A percentile compares a stretch with the other conserved stretches of the same genome.
phyloP scores from a whole-genome alignment of 371 early-diverging fungal genomes.

The Dinochytrium kinnereticum region DNA sequence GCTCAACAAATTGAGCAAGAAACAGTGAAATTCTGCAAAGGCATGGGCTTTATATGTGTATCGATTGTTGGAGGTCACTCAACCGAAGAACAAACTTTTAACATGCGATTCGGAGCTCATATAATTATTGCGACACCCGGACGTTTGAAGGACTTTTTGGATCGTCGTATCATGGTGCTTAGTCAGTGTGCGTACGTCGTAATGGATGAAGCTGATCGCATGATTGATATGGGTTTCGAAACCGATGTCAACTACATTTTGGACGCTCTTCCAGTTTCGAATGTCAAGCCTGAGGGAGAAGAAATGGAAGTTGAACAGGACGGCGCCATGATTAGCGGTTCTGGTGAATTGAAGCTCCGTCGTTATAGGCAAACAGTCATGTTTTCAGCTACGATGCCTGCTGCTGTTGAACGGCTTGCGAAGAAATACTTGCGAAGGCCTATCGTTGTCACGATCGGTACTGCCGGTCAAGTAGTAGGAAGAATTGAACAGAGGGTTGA shows the following conservation, averaged over 20 bases:
- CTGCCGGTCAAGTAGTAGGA: conserved; percentile 95
- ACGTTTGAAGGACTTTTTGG: conserved; percentile 73
- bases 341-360: conserved; percentile 8
- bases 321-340: conserved; percentile 22
- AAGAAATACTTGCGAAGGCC: conserved; percentile 90
- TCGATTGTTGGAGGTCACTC: conserved; percentile 94
- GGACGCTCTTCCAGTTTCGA: conserved; percentile 88
- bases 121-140: conserved; percentile 99
- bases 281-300: conserved; percentile 82
- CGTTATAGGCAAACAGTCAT: conserved; percentile 95
- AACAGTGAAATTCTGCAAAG: conserved; percentile 81
- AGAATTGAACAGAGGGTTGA: conserved; percentile 95
- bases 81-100: conserved; percentile 83
- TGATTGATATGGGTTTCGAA: conserved; percentile 98
- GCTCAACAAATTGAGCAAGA: conserved; percentile 96
- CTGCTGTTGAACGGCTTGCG: conserved; percentile 93
- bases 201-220: conserved; percentile 98
- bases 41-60: conserved; percentile 82
- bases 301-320: conserved; percentile 48
- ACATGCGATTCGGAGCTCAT: conserved; percentile 84
- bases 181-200: conserved; percentile 90
- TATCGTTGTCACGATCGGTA: conserved; percentile 97
- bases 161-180: conserved; percentile 81
- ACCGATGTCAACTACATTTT: conserved; percentile 93
- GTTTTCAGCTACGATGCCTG: conserved; percentile 99